These are phyloP conservation scores for Coemansia sp. DNA, from an alignment of 192 early-diverging fungal genomes.

Conservation along the genomic window DNA sequence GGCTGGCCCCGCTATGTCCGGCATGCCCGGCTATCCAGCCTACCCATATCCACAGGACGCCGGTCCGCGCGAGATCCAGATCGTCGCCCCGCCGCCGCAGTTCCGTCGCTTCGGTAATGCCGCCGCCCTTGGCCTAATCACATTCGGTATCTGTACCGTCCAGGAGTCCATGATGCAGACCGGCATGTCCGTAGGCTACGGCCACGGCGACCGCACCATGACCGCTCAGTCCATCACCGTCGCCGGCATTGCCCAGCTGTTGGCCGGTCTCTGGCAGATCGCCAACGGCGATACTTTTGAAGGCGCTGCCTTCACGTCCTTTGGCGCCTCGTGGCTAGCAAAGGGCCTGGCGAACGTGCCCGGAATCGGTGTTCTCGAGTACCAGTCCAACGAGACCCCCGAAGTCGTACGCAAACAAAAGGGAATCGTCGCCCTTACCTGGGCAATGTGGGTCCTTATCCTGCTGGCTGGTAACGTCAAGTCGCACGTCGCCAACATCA, in stretches of 20 bases:
- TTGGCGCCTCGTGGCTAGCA: conserved; percentile 44
- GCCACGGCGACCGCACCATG: conserved; percentile 28
- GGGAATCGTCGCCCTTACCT: conserved; percentile 27
- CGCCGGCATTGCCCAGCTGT: conserved; percentile 36
- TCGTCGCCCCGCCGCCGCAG: conserved; percentile 40
- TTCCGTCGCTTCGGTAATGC: conserved; percentile 50
- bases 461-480: conserved; percentile 45
- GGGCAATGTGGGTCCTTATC: conserved; percentile 46
- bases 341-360: conserved; percentile 32
- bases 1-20: too few relatives aligned
- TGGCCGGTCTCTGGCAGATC: conserved; percentile 41
- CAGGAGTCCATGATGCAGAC: conserved; percentile 45
- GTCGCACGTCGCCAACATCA: conserved; percentile 36
- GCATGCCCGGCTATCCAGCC: background rate
- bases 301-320: conserved; percentile 45
- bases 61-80: conserved; percentile 30
- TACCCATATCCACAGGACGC: conserved; percentile 2
- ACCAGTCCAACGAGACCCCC: conserved; percentile 21
- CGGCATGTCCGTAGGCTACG: conserved; percentile 46
- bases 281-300: conserved; percentile 52
- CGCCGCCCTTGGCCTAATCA: conserved; percentile 39
- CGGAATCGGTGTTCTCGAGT: conserved; percentile 24
- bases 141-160: conserved; percentile 43
- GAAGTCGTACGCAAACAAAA: conserved; percentile 28
- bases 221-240: conserved; percentile 29